A percentile compares a stretch with the other conserved stretches of the same genome.
Evolutionary conservation across 331 rosid species (phyloP).

Genomic region (Quercus lobata): DNA sequence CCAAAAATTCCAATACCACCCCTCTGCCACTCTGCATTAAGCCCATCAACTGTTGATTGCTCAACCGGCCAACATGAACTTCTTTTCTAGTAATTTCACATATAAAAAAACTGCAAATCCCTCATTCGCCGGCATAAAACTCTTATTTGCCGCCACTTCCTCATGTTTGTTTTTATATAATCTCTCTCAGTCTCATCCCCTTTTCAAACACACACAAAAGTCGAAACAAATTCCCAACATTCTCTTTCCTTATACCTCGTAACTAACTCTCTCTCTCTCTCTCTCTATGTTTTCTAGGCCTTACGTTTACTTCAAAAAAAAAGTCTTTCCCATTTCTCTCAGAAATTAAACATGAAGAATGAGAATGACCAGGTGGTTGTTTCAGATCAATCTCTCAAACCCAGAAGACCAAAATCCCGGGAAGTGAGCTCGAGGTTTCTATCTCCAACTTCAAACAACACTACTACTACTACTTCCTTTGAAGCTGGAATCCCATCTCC

Average conservation of each 20-base stretch:
- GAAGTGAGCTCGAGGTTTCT: constrained; percentile 50
- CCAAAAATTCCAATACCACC: not conserved
- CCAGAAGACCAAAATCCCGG: constrained; percentile 35
- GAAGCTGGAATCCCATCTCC: constrained; percentile 28
- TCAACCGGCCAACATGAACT: not conserved
- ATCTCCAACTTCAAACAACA: constrained; percentile 10
- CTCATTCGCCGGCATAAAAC: constrained; percentile 19
- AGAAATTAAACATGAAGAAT: constrained; percentile 27
- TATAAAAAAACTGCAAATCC: not conserved
- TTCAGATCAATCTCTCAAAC: constrained; percentile 37
- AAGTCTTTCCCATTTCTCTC: too few relatives aligned
- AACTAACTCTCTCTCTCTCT: not conserved
- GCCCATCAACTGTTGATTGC: not conserved
- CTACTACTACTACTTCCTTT: constrained; percentile 3
- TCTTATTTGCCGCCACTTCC: constrained; percentile 18
- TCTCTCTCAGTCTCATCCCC: not conserved
- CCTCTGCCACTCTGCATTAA: not conserved
- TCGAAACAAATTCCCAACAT: not conserved
- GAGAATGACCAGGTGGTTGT: constrained; percentile 14
- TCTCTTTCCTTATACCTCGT: not conserved
- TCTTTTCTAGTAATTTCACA: not conserved
- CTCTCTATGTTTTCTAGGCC: not conserved
- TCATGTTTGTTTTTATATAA: not conserved
- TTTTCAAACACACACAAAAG: not conserved
- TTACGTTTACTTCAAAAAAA: not conserved